Evolutionary conservation across 1,284 basidiomycete species (phyloP), one percentile per base, ranked within the genome.

Genomic region (Chalciporus sp.): DNA sequence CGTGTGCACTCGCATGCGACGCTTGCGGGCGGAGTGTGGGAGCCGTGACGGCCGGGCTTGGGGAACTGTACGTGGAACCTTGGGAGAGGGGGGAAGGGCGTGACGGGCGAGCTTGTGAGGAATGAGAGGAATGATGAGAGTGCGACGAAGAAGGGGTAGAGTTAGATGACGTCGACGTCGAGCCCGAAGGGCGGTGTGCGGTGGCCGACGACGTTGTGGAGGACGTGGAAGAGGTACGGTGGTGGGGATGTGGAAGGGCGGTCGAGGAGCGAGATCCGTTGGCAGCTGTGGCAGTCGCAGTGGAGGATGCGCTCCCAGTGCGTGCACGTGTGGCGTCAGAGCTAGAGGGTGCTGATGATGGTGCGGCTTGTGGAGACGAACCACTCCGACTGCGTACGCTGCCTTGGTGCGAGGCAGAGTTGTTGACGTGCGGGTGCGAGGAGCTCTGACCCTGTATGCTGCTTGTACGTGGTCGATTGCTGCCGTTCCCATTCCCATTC

Each of bases 21-120:
- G 57, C 17, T 43, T 63, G 66, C 0, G 55, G 1, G 11, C 58
- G 65, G 19, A 53, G 11, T 1, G 54, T 37, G 1, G 60, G 44
- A 0, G 66, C 47, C 1, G 50, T 51, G 31, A 42, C 16, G 19
- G 63, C 37, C 2, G 55, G 46, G 11, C 64, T 35, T 0, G 58
- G 26, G 19, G 81, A 78, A 11, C 82, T 82, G 58, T 83, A 85
- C 17, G 72, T 85, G 11, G 64, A 54, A 39, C 83, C 85, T 66
- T 91, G 88, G 5, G 86, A 89, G 41, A 92, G 75, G 26, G 90
- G 88, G 7, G 89, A 90, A 6, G 89, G 90, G 52, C 87, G 85
- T n/a, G 70, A 69, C 0, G 81, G 80, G 49, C 84, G 85, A 42
- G 81, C 76, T 35, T 64, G 59, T 19, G 74, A 63, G 17, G 78